phyloP scores from a whole-genome alignment of 768 basidiomycete species.

The Boletus rubropictus region DNA sequence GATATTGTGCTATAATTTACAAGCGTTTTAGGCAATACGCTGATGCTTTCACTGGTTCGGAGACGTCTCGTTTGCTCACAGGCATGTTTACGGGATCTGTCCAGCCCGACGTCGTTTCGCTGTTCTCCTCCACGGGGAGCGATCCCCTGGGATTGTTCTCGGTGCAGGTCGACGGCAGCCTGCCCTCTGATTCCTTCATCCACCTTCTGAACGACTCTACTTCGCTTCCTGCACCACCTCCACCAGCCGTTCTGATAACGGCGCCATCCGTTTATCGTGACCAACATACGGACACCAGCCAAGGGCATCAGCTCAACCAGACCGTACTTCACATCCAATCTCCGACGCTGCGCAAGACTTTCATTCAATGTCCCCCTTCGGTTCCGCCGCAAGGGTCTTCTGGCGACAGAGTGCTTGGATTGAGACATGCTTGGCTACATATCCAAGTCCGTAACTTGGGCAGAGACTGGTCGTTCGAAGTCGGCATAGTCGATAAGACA shows the following conservation, averaged over 20 bases:
- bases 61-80: conserved; percentile 8
- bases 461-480: conserved; percentile 69
- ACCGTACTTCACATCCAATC: conserved; percentile 78
- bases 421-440: conserved; percentile 72
- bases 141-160: conserved; percentile 57
- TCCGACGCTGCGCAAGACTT: conserved; percentile 63
- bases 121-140: conserved; percentile 70
- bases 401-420: conserved; percentile 38
- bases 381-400: conserved; percentile 8
- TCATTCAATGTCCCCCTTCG: conserved; percentile 54
- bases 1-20: conserved; percentile 3
- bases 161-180: conserved; percentile 38
- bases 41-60: conserved; percentile 5
- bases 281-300: conserved; percentile 29
- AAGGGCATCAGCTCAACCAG: conserved; percentile 43
- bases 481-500: conserved; percentile 62
- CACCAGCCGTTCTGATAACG: conserved; percentile 43
- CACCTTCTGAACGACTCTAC: conserved; percentile 57
- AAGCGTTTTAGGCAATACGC: conserved; percentile 3
- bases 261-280: conserved; percentile 32
- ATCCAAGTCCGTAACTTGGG: conserved; percentile 66
- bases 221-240: conserved; percentile 41
- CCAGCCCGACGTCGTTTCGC: conserved; percentile 59
- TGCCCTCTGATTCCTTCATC: conserved; percentile 59
- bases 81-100: conserved; percentile 50